Base-by-base conservation (phyloP, 371 early-diverging fungal species). In the Mucor mucedo region DNA sequence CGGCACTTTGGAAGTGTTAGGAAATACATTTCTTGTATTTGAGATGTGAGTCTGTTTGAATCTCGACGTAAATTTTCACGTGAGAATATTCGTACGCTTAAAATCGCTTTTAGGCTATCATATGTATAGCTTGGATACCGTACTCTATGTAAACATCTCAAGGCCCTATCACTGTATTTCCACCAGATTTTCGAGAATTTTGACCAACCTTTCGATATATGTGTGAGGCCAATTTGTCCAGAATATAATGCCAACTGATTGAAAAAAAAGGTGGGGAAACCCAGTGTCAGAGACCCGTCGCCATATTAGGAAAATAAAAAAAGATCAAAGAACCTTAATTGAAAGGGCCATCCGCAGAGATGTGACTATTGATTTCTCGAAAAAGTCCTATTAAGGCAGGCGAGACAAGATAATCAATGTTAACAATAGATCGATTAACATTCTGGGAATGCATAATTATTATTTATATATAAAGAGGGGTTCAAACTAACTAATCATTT, bases 361-460 rank as follows among this genome's bases (percentile, higher is more conserved):
- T 58, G 59, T 58, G 59, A 58, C 59, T 58, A 40, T 48, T 49
- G 59, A 58, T 58, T 45, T 49, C 5, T 48, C 13, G 27, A 35
- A 38, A 21, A 45, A 16, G 21, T 32, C 59, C 50, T 47, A 58
- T 44, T 47, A 58, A 49, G 59, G 59, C 48, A 58, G 48, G 50
- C 49, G 21, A 58, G 59, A 49, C 14, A 39, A 58, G 59, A 58
- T 58, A 21, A 39, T 38, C n/a, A 49, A 32, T 16, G 29, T 42
- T 21, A 39, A 10, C 27, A 48, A 49, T 8, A 50, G 38, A 58
- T 42, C 13, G 47, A 30, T 47, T 8, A 47, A 44, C n/a, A 45
- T 21, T 4, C 8, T n/a, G 45, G 35, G 45, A 42, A 47, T 16
- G n/a, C n/a, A 21, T 13, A 39, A 21, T 32, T 39, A 5, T 58